Percentiles rank a stretch among this genome's conserved stretches.
Evolutionary conservation across 768 basidiomycete genomes (phyloP).

Genomic region (Candolleomyces aberdarensis): DNA sequence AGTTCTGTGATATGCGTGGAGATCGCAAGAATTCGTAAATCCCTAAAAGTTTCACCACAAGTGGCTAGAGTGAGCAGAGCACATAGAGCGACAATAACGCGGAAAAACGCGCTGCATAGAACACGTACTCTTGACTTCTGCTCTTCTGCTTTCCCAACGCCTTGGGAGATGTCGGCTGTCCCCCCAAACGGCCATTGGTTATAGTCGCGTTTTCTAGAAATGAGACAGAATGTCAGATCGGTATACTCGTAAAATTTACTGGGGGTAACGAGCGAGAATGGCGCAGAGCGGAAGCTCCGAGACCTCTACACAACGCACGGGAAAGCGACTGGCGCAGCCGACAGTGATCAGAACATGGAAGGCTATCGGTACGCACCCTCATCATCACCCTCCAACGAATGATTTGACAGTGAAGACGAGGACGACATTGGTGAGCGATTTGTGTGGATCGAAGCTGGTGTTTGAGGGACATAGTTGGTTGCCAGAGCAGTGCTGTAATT

Average conservation of each 20-base stretch:
- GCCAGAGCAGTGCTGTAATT: conserved; percentile 29
- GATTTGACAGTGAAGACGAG: conserved; percentile 46
- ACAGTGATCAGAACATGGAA: background rate
- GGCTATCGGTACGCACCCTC: conserved; percentile 48
- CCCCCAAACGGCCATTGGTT: conserved; percentile 32
- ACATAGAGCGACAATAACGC: background rate
- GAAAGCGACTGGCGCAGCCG: background rate
- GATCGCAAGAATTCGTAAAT: conserved; percentile 71
- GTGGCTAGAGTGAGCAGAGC: conserved; percentile 16
- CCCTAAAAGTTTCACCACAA: conserved; percentile 38
- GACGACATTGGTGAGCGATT: conserved; percentile 27
- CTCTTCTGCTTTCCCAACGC: conserved; percentile 40
- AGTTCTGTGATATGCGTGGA: conserved; percentile 87
- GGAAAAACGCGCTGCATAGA: conserved; percentile 13
- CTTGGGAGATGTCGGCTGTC: background rate
- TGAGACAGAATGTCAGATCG: background rate
- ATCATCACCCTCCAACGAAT: conserved; percentile 55
- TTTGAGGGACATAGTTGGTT: conserved; percentile 30
- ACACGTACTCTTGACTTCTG: conserved; percentile 63
- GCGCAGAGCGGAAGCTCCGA: conserved; percentile 3
- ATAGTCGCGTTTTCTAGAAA: conserved; percentile 69
- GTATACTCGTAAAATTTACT: background rate
- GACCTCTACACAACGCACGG: background rate
- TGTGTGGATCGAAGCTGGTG: conserved; percentile 33
- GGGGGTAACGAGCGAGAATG: conserved; percentile 5